These are phyloP conservation scores for Leishmania guyanensis DNA, from an alignment of 208 protist genomes.

Conservation along the genomic window DNA sequence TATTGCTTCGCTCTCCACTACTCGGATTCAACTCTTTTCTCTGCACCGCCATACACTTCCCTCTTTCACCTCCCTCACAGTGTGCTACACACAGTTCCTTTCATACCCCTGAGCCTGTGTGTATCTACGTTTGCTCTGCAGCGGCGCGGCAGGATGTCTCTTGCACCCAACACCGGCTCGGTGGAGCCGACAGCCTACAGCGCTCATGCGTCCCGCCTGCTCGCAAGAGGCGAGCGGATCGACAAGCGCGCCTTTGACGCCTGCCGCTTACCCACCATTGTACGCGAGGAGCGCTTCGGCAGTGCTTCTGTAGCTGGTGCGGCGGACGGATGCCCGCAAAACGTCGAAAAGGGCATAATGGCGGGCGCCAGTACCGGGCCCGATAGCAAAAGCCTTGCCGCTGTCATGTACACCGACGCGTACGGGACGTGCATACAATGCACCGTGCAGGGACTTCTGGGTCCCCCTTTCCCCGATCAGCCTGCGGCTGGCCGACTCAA, in stretches of 20 bases:
- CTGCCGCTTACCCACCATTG: slow-evolving; percentile 52
- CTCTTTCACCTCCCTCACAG: neutral
- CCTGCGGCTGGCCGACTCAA: slow-evolving; percentile 72
- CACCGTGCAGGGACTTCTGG: slow-evolving; percentile 73
- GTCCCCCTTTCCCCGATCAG: slow-evolving; percentile 50
- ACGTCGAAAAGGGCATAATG: neutral
- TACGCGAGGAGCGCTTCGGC: slow-evolving; percentile 44
- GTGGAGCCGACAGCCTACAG: slow-evolving; percentile 74
- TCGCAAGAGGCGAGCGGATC: slow-evolving; percentile 46
- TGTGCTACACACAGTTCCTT: neutral
- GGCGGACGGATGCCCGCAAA: neutral
- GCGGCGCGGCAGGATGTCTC: slow-evolving; percentile 48
- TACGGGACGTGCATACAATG: slow-evolving; percentile 62
- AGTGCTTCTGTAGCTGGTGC: neutral
- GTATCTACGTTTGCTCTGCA: neutral
- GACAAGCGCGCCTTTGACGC: slow-evolving; percentile 55
- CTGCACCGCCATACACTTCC: neutral
- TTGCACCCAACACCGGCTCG: slow-evolving; percentile 75
- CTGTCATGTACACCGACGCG: slow-evolving; percentile 79
- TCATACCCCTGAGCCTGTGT: neutral
- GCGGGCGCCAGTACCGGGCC: neutral
- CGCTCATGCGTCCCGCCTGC: slow-evolving; percentile 46
- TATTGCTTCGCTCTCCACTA: neutral
- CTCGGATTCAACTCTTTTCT: neutral
- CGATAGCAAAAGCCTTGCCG: slow-evolving; percentile 42